phyloP scores from a whole-genome alignment of 306 rosid genomes.

The Lathyrus sativus region DNA sequence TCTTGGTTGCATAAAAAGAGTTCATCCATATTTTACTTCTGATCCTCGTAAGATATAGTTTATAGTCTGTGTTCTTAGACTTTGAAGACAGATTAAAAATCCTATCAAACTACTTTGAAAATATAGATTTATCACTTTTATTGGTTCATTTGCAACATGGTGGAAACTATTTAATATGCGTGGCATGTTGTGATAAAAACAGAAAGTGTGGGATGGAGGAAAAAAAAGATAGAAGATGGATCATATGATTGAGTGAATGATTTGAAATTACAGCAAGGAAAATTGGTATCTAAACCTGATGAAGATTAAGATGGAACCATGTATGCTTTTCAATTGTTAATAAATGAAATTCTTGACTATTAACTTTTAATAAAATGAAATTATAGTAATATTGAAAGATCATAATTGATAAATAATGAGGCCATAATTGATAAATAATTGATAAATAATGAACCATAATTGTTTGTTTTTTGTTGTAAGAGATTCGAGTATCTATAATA shows the following conservation, averaged over 20 bases:
- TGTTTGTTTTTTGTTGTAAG: no score
- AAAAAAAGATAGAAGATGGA: slow-evolving; percentile 55
- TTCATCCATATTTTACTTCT: slow-evolving; percentile 69
- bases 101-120: no score
- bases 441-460: no score
- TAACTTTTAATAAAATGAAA: slow-evolving; percentile 3
- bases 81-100: no score
- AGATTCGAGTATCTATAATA: no score
- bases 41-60: slow-evolving; percentile 75
- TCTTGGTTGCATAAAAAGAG: slow-evolving; percentile 74
- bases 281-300: slow-evolving; percentile 75
- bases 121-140: no score
- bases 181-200: no score
- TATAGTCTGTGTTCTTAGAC: no score
- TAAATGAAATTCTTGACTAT: neutral
- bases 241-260: slow-evolving; percentile 78
- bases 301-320: slow-evolving; percentile 70
- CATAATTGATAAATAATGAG: slow-evolving; percentile 3
- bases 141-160: slow-evolving; percentile 3
- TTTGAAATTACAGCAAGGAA: slow-evolving; percentile 90
- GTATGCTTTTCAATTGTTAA: slow-evolving; percentile 36
- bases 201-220: no score
- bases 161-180: no score
- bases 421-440: no score
- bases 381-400: neutral